Base-by-base conservation (phyloP, 306 rosid species). In the Sindora glabra region DNA sequence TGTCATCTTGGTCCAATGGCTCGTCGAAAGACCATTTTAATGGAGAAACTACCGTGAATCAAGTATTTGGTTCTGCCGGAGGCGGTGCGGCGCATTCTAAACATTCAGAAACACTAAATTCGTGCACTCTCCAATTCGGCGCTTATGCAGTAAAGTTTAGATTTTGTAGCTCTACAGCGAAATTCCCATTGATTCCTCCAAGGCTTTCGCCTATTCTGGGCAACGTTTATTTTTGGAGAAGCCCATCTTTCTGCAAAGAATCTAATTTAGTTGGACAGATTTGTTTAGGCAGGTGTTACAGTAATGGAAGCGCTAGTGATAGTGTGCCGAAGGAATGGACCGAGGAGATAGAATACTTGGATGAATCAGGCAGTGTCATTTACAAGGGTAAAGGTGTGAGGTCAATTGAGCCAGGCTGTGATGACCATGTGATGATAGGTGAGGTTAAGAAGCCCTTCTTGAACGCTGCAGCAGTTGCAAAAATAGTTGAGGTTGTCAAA, bases 361-460 rank as follows among this genome's bases (percentile, higher is more conserved):
- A 92, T 72, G 98, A 92, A 55, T 79, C 88, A 0, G 96, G 98
- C 10, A 74, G 83, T 65, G 86, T 92, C 16, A 79, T 88, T 62
- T 88, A 74, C 67, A 75, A 86, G 56, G 90, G 95, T 7, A 92
- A 88, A 74, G 96, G 96, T 15, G 34, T 88, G 21, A 66, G 96
- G 68, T 81, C 94, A 0, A 89, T 92, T 24, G 86, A 86, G 65
- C 96, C 96, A 15, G 96, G 96, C 23, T 13, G 78, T 26, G 98
- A 88, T 82, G 98, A 83, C 65, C 98, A 92, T 80, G 88, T 88
- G 0, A 83, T 92, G 98, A 79, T 88, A 24, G 96, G 98, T 5
- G 92, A 74, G 65, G 74, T 85, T 18, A 86, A 81, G 53, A 91
- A 83, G 55, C 95, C 88, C 4, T 62, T 91, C 21, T 30, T 84